Evolutionary conservation across 1,284 basidiomycete species (phyloP), one percentile per base, ranked within the genome.

Genomic region (Puccinia triticina): DNA sequence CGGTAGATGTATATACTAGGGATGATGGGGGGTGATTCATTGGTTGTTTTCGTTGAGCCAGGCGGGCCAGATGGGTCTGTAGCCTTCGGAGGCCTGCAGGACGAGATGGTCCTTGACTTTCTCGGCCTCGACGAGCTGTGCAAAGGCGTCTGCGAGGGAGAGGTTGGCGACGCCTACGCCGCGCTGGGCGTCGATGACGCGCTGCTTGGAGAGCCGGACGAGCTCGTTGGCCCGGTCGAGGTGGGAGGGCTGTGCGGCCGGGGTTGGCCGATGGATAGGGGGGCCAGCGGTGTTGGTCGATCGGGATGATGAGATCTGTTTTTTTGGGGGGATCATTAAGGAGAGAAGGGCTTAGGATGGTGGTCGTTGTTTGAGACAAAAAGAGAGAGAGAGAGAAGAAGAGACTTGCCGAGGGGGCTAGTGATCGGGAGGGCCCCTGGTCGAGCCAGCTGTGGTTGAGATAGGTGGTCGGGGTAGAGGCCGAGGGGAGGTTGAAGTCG

Each of bases 161-260:
- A 82, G 23, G 46, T 82, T 72, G 11, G 79, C 79, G 16, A 64
- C 46, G 16, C 79, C 79, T 23, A 82, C 79, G 14, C 71, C 71
- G 8, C 29, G 37, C 48, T 82, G 53, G 29, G 79, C 71, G 23
- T 74, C 79, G 12, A 74, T 34, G 55, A 82, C 71, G 8, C 43
- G 57, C 32, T 64, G n/a, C 43, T 82, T 75, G 23, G 48, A 59
- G 21, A 46, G 26, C 18, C 40, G n/a, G 16, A 82, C 79, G 16
- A 82, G 32, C 40, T 71, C 69, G 29, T 66, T 18, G 10, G 79
- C 79, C 34, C 79, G 29, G 12, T 67, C 23, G 5, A 82, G 69
- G 61, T 82, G 71, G 0, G 57, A 74, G 55, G 26, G 12, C n/a
- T 43, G 7, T 43, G 4, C 40, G 40, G 12, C 40, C 40, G 40